phyloP scores from a whole-genome alignment of 495 filamentous ascomycete genomes.

The Aspergillus campestris region DNA sequence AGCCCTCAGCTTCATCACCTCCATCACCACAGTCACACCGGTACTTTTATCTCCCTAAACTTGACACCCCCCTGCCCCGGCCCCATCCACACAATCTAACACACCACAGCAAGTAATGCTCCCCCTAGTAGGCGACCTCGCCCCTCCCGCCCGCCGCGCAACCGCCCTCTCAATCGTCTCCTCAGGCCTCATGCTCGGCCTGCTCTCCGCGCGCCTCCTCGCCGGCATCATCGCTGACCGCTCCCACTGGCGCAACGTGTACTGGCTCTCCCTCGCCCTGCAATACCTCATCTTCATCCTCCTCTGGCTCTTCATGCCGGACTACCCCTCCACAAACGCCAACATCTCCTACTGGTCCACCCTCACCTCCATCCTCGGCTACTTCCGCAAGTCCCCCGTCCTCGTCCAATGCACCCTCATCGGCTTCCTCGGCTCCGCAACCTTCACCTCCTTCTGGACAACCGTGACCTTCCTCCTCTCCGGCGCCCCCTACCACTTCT shows the following conservation, averaged over 20 bases:
- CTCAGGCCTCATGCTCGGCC: slow-evolving; percentile 67
- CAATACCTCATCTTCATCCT: slow-evolving; percentile 59
- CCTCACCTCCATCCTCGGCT: slow-evolving; percentile 51
- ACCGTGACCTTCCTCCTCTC: slow-evolving; percentile 74
- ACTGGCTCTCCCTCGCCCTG: slow-evolving; percentile 69
- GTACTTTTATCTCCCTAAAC: slow-evolving; percentile 12
- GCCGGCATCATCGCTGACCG: slow-evolving; percentile 67
- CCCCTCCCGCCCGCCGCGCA: slow-evolving; percentile 58
- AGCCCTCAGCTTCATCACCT: slow-evolving; percentile 59
- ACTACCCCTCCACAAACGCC: slow-evolving; percentile 70
- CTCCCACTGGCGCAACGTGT: slow-evolving; percentile 65
- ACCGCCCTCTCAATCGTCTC: slow-evolving; percentile 63
- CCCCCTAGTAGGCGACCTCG: slow-evolving; percentile 73
- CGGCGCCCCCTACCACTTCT: slow-evolving; percentile 57
- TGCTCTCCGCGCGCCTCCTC: slow-evolving; percentile 69
- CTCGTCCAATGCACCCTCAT: slow-evolving; percentile 59
- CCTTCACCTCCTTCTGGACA: slow-evolving; percentile 73
- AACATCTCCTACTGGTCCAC: slow-evolving; percentile 51
- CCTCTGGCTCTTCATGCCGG: slow-evolving; percentile 69
- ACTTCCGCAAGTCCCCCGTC: slow-evolving; percentile 55
- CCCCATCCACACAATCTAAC: neutral
- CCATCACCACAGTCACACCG: slow-evolving; percentile 73
- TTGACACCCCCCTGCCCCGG: neutral
- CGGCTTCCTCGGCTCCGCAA: slow-evolving; percentile 45
- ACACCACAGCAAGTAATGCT: slow-evolving; percentile 62